phyloP scores from a whole-genome alignment of 495 filamentous ascomycete species.

The Penicillium pulvis region DNA sequence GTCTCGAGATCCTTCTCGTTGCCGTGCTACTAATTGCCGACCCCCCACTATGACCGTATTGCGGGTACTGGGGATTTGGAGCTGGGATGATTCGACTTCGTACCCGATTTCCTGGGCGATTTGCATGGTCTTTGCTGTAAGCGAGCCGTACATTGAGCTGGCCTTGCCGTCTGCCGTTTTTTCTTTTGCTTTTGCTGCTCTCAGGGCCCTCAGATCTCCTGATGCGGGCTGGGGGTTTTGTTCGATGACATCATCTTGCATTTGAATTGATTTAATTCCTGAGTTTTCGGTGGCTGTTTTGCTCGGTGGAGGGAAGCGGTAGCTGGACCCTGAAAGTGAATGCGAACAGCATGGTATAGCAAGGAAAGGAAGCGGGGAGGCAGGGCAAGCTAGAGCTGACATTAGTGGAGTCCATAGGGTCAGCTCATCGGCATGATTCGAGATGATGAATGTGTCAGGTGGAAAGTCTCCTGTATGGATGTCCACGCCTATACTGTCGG shows the following conservation, averaged over 20 bases:
- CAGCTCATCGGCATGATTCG: conserved; percentile 94
- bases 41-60: conserved; percentile 80
- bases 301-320: conserved; percentile 63
- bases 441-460: conserved; percentile 83
- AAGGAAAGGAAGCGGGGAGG: conserved; percentile 65
- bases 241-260: conserved; percentile 9
- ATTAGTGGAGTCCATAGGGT: conserved; percentile 95
- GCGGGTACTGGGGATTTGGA: conserved; percentile 87
- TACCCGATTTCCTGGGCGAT: conserved; percentile 73
- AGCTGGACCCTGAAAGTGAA: conserved; percentile 71
- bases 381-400: conserved; percentile 66
- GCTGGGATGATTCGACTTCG: conserved; percentile 72
- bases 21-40: conserved; percentile 17
- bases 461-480: conserved; percentile 75
- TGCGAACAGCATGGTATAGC: conserved; percentile 95
- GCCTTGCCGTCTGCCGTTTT: conserved; percentile 31
- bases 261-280: background rate
- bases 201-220: conserved; percentile 50
- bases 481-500: conserved; percentile 23
- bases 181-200: conserved; percentile 39
- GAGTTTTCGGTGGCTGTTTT: background rate
- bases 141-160: conserved; percentile 68
- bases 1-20: conserved; percentile 16
- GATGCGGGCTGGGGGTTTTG: conserved; percentile 32
- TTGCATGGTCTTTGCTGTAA: conserved; percentile 68